A percentile compares a stretch with the other conserved stretches of the same genome.
These are phyloP conservation scores for Sporothrix globosa DNA, from an alignment of 2,329 filamentous ascomycete genomes.

Conservation along the genomic window DNA sequence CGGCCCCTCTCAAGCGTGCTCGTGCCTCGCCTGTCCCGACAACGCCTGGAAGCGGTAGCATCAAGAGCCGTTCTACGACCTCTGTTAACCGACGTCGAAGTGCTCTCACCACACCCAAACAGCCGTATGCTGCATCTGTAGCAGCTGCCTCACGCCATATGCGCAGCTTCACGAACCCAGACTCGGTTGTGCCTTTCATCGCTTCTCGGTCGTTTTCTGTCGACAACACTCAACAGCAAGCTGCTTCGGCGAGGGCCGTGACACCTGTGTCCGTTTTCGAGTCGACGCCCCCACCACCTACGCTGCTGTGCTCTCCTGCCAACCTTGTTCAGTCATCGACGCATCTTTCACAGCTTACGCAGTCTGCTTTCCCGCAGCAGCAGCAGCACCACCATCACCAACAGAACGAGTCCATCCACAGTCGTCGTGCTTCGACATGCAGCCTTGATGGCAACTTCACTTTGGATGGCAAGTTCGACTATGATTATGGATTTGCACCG, in stretches of 20 bases:
- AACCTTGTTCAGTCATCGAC: conserved; percentile 48
- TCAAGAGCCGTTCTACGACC: conserved; percentile 27
- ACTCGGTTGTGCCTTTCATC: conserved; percentile 49
- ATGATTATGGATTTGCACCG: conserved; percentile 78
- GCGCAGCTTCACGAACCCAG: conserved; percentile 65
- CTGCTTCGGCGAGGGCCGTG: conserved; percentile 43
- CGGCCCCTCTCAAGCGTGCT: conserved; percentile 57
- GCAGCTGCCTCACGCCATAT: conserved; percentile 52
- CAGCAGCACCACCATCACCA: conserved; percentile 45
- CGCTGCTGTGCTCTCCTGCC: conserved; percentile 69
- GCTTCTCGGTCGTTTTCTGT: conserved; percentile 44
- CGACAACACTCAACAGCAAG: background rate
- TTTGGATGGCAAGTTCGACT: conserved; percentile 42
- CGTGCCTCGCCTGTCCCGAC: conserved; percentile 55
- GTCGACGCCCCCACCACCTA: conserved; percentile 48
- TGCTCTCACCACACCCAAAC: conserved; percentile 13
- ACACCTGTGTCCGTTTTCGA: conserved; percentile 32
- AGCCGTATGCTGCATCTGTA: conserved; percentile 36
- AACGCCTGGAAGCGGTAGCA: conserved; percentile 37
- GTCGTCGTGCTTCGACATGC: conserved; percentile 66
- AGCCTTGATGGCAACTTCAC: conserved; percentile 61
- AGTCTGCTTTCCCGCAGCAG: background rate
- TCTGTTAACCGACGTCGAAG: conserved; percentile 11
- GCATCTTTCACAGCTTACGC: conserved; percentile 9
- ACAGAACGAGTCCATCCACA: conserved; percentile 34